Evolutionary conservation across 805 yeast species (phyloP).

Genomic region (Ogataea salicorniae): DNA sequence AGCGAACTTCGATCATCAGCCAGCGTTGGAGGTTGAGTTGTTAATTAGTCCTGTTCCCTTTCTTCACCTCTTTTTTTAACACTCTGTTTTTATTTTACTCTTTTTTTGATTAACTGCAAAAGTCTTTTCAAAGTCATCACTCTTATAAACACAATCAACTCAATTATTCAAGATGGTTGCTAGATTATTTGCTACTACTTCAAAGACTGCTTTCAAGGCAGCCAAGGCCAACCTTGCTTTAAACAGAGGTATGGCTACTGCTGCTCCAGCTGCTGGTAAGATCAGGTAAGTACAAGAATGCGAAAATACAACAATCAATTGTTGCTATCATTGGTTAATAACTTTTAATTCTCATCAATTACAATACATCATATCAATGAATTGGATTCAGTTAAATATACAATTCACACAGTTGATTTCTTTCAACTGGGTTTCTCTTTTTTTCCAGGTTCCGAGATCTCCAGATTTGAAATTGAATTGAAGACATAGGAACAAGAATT

Average conservation of each 20-base stretch:
- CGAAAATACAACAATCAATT: background rate
- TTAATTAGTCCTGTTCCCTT: too few species aligned
- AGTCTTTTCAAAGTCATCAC: background rate
- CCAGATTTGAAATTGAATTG: too few species aligned
- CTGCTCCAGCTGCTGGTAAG: slow-evolving; percentile 75
- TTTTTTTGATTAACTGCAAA: background rate
- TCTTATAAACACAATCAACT: slow-evolving; percentile 5
- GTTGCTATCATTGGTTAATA: too few species aligned
- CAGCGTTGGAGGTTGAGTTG: too few species aligned
- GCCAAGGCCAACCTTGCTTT: slow-evolving; percentile 78
- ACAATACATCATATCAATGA: background rate
- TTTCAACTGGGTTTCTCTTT: too few species aligned
- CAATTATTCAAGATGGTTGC: slow-evolving; percentile 33
- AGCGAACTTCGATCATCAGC: too few species aligned
- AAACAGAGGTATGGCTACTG: slow-evolving; percentile 73
- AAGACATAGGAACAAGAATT: too few species aligned
- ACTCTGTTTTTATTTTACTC: background rate
- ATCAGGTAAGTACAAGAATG: slow-evolving; percentile 62
- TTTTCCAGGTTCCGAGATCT: background rate
- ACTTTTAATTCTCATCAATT: background rate
- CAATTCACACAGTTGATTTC: background rate
- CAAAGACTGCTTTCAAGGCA: slow-evolving; percentile 85
- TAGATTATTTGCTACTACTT: slow-evolving; percentile 56
- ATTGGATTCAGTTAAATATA: background rate
- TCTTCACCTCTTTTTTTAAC: too few species aligned